Evolutionary conservation across 225 moss, liverwort and hornwort species (phyloP), one percentile per base, ranked within the genome.

Genomic region (Neckera pumila): DNA sequence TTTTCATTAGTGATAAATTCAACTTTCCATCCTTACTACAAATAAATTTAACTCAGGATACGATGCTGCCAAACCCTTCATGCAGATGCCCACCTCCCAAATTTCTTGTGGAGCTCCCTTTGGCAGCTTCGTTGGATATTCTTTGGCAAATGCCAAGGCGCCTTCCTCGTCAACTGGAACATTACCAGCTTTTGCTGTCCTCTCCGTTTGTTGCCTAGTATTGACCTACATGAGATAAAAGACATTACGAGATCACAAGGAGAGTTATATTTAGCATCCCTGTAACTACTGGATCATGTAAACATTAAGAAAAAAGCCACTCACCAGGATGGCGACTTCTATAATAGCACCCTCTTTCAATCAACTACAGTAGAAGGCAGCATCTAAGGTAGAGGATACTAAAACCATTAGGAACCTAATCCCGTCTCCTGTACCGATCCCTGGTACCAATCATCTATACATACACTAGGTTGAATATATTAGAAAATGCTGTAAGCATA

Each of bases 131-230:
- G 83, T 85, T 83, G 91, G 92, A 80, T 74, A 85, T 54, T 86
- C 84, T 87, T 89, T 87, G 59, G 91, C 88, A 79, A 72, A 86
- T 47, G 89, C 81, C 80, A 88, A 82, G 75, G 85, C 84, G 22
- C 40, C 90, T 61, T 91, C 89, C 78, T 82, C 90, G 76, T 82
- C 83, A 45, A 89, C 86, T n/a, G 77, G 78, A 56, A 59, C 27
- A 66, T 74, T 69, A 31, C 85, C 91, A 84, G 88, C 80, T 93
- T 93, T 97, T 49, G 93, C 93, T 83, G 90, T 95, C 72, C 96
- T 91, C 87, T 97, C 96, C 69, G 95, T 93, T 87, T 97, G 97
- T 92, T 97, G 95, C 86, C 97, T 92, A 84, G 96, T 97, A 82
- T 97, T 97, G 62, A 97, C 94, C 96, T 96, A 73, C 71, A 90